phyloP scores from a whole-genome alignment of 306 rosid genomes.

The Luffa aegyptiaca region DNA sequence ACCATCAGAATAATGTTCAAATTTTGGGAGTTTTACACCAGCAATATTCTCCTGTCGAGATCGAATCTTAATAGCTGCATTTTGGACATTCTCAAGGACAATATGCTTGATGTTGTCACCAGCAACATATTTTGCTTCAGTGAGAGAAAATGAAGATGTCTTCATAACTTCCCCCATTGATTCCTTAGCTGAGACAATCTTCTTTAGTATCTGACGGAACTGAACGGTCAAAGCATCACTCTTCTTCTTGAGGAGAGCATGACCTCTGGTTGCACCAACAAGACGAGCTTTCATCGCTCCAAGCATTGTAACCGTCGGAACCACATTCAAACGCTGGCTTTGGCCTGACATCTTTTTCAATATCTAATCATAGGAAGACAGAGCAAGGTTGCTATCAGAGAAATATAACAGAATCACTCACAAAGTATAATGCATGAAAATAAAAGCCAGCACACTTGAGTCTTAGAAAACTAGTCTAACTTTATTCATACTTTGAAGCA shows the following conservation, averaged over 20 bases:
- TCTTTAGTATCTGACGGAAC: constrained; percentile 75
- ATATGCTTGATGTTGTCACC: constrained; percentile 84
- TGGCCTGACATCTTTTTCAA: constrained; percentile 69
- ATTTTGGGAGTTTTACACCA: constrained; percentile 89
- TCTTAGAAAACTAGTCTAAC: background rate
- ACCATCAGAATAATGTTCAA: constrained; percentile 54
- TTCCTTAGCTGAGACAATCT: constrained; percentile 83
- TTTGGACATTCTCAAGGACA: constrained; percentile 78
- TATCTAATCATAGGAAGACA: constrained; percentile 19
- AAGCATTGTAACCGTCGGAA: constrained; percentile 92
- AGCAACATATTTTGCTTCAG: constrained; percentile 90
- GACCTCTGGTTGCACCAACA: constrained; percentile 88
- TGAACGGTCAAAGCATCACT: constrained; percentile 91
- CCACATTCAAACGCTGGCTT: constrained; percentile 82
- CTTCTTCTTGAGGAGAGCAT: constrained; percentile 94
- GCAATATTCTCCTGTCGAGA: constrained; percentile 81
- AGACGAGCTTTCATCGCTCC: constrained; percentile 78
- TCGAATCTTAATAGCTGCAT: constrained; percentile 69
- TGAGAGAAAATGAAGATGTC: constrained; percentile 67
- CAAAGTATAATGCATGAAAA: background rate
- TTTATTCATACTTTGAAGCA: background rate
- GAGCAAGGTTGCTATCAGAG: background rate
- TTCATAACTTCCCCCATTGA: constrained; percentile 96
- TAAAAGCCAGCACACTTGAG: background rate
- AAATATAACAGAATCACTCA: background rate